Evolutionary conservation across 805 yeast species (phyloP), one percentile per base, ranked within the genome.

Genomic region (Phaffomyces thermotolerans): DNA sequence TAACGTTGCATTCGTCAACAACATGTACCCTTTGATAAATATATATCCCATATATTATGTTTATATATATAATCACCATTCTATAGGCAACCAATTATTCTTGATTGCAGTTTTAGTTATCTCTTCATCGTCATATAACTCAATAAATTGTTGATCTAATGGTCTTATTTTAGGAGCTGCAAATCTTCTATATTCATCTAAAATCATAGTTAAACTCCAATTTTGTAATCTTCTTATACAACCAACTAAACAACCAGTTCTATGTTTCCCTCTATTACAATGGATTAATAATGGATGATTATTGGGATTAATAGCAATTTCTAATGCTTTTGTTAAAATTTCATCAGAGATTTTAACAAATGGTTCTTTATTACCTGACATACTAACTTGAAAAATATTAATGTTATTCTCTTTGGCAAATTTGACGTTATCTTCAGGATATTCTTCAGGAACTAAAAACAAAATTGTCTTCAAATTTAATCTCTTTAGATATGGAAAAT

Each of bases 231-330:
- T 72, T 47, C 99, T 68, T 30, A 93, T 72, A 58, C 96, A 91
- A 3, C 99, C 99, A 27, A 93, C 90, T 14, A 93, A 70, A 62
- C 98, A 93, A 0, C 99, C 99, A 0, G 99, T 93, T 53, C 99
- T 73, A 62, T 93, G 99, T 62, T 91, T 93, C 10, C 99, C 99
- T 46, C 96, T 69, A 65, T 93, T 93, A 65, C 99, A 93, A 63
- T 93, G 99, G 36, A 93, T 86, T 50, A 93, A 68, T 12, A 93
- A 69, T 2, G 99, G 99, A 46, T 89, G 98, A 63, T 93, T 91
- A 20, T 61, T 79, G 0, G 97, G 96, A 56, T 93, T 73, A 14
- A 88, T 62, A 13, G 88, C 86, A 30, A 89, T 83, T 58, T 82
- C 80, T 50, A 91, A 68, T 0, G 97, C 96, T 46, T 78, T 76